Percentiles rank a stretch among this genome's conserved stretches.
Conservation (phyloP, 768 basidiomycete species). For the Plicaturopsis crispa region DNA sequence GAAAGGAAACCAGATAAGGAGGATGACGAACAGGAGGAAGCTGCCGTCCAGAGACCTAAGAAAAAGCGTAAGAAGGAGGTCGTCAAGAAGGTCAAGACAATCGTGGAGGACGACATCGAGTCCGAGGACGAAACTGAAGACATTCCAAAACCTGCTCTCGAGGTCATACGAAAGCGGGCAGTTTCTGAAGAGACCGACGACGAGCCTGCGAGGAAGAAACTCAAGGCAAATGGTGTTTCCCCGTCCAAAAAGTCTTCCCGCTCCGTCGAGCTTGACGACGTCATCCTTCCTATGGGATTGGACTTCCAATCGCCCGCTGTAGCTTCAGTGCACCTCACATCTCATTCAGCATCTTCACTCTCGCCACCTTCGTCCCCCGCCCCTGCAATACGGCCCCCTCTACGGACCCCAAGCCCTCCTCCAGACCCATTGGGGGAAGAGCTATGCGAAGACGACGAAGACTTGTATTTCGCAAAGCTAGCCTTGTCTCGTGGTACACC, state of each 20-base stretch:
- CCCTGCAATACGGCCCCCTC: constrained; percentile 27
- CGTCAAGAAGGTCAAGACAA: constrained; percentile 22
- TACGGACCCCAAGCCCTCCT: constrained; percentile 35
- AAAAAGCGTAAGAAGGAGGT: constrained; percentile 53
- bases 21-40: constrained; percentile 22
- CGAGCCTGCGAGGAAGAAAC: constrained; percentile 38
- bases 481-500: constrained; percentile 37
- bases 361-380: constrained; percentile 47
- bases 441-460: constrained; percentile 82
- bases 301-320: constrained; percentile 44
- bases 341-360: constrained; percentile 34
- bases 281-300: constrained; percentile 42
- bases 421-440: constrained; percentile 48
- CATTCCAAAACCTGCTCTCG: constrained; percentile 16
- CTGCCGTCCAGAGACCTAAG: constrained; percentile 36
- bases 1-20: constrained; percentile 17
- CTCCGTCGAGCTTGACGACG: constrained; percentile 37
- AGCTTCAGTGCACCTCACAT: constrained; percentile 39
- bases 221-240: constrained; percentile 10
- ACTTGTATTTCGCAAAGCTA: constrained; percentile 71
- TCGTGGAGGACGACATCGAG: constrained; percentile 43
- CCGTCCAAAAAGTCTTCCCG: constrained; percentile 13
- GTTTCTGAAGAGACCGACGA: constrained; percentile 33
- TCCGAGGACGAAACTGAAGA: constrained; percentile 49
- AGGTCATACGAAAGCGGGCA: constrained; percentile 34